phyloP scores from a whole-genome alignment of 805 yeast genomes.

The Starmerella vaccinii region DNA sequence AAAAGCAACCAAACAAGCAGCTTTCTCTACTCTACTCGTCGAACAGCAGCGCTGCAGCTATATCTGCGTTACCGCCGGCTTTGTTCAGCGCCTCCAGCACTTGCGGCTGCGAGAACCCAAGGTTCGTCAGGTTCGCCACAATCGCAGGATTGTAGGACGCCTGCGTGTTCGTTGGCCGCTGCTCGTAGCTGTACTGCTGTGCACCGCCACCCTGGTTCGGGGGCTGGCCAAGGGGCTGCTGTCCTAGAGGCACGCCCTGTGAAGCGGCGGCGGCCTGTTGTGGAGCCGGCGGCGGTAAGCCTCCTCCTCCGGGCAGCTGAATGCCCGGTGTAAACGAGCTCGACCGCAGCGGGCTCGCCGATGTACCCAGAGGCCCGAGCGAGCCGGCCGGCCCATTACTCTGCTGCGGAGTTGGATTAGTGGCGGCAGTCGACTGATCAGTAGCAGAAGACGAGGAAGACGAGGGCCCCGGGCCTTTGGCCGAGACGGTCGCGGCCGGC shows the following conservation, averaged over 20 bases:
- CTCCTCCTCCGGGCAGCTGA: not conserved
- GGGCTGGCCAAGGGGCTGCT: no score
- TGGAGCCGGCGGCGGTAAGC: no score
- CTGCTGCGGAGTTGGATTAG: not conserved
- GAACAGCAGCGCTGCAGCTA: slow-evolving; percentile 75
- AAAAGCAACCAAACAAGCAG: no score
- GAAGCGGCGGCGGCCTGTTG: no score
- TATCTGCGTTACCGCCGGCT: slow-evolving; percentile 68
- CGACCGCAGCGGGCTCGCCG: not conserved
- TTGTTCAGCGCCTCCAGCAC: slow-evolving; percentile 54
- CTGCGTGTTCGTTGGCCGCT: not conserved
- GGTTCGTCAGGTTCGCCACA: slow-evolving; percentile 42
- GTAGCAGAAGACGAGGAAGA: no score
- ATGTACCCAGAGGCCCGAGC: not conserved
- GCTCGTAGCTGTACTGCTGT: not conserved
- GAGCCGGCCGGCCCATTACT: not conserved
- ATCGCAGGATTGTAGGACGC: slow-evolving; percentile 7
- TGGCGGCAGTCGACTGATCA: not conserved
- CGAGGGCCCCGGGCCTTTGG: slow-evolving; percentile 19
- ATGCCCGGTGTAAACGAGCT: not conserved
- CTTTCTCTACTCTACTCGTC: slow-evolving; percentile 8
- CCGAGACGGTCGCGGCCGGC: slow-evolving; percentile 12
- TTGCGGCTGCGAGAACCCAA: slow-evolving; percentile 63
- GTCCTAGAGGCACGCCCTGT: no score
- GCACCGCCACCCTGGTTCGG: no score